Conservation (phyloP, 441 rosid species). For the Melastoma candidum region DNA sequence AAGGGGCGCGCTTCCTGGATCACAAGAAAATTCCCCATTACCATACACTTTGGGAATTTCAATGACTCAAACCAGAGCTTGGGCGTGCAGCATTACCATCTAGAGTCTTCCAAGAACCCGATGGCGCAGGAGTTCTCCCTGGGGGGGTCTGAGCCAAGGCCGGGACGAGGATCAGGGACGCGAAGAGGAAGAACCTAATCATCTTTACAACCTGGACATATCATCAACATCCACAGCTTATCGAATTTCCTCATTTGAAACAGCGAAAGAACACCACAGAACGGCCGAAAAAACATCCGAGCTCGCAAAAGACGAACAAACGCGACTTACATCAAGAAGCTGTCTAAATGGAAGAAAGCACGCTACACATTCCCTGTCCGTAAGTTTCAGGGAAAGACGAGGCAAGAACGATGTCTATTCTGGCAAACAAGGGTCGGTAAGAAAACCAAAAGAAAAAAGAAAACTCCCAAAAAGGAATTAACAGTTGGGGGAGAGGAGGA, state of each 20-base stretch:
- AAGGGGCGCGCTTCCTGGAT: constrained; percentile 44
- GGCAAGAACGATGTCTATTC: too few species aligned
- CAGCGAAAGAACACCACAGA: too few species aligned
- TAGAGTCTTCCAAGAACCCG: constrained; percentile 34
- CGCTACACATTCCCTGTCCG: constrained; percentile 32
- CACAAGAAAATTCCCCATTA: not conserved
- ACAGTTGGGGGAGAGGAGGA: not conserved
- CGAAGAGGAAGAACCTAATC: constrained; percentile 28
- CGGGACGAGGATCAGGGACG: constrained; percentile 26
- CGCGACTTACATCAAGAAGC: not conserved
- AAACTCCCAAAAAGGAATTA: constrained; percentile 28
- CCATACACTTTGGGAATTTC: too few species aligned
- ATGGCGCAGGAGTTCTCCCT: constrained; percentile 1
- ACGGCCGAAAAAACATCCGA: too few species aligned
- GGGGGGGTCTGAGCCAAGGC: constrained; percentile 13
- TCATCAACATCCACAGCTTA: too few species aligned
- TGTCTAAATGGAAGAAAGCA: constrained; percentile 7
- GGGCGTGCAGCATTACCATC: constrained; percentile 22
- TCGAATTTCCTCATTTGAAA: too few species aligned
- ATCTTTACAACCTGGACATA: constrained; percentile 20
- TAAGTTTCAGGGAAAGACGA: constrained; percentile 17
- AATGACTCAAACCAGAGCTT: too few species aligned
- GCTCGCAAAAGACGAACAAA: too few species aligned
- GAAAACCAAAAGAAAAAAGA: too few species aligned
- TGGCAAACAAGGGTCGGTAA: too few species aligned